Percentiles rank a stretch among this genome's conserved stretches.
phyloP scores from a whole-genome alignment of 1,284 basidiomycete species.

The Rhodotorula mucilaginosa region DNA sequence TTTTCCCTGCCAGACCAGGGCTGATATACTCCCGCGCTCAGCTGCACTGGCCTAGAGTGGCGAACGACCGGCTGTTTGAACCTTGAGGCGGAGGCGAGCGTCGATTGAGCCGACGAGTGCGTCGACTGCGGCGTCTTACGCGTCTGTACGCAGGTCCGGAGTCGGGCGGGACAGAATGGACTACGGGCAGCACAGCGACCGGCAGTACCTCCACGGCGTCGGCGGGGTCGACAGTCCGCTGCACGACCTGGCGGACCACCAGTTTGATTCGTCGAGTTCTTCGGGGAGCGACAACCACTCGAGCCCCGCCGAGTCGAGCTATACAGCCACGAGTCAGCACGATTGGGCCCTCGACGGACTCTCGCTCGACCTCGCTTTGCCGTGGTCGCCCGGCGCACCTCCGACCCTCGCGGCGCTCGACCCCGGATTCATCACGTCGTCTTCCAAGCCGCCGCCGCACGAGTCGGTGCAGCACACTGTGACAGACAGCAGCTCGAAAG shows the following conservation, averaged over 20 bases:
- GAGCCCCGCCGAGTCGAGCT: conserved; percentile 21
- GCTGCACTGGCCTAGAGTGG: too few species aligned
- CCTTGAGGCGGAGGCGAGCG: too few species aligned
- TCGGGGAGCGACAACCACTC: conserved; percentile 20
- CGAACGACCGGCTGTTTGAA: too few species aligned
- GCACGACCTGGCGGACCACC: conserved; percentile 12
- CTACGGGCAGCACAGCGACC: not conserved
- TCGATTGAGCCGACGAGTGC: too few species aligned
- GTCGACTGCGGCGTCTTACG: too few species aligned
- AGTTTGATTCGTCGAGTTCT: conserved; percentile 29
- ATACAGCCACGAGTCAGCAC: conserved; percentile 18
- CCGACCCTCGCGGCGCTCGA: not conserved
- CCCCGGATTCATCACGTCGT: not conserved
- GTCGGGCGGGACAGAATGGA: not conserved
- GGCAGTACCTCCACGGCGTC: not conserved
- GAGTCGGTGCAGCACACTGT: not conserved
- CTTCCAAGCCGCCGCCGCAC: not conserved
- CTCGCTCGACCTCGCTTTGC: conserved; percentile 12
- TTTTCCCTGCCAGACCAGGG: too few species aligned
- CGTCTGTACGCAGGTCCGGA: too few species aligned
- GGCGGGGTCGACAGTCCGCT: not conserved
- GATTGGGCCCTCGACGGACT: conserved; percentile 25
- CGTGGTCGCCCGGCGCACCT: not conserved
- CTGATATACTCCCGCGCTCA: too few species aligned
- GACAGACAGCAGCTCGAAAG: too few species aligned